Conservation (phyloP, 768 basidiomycete species). For the Trametopsis cervina region DNA sequence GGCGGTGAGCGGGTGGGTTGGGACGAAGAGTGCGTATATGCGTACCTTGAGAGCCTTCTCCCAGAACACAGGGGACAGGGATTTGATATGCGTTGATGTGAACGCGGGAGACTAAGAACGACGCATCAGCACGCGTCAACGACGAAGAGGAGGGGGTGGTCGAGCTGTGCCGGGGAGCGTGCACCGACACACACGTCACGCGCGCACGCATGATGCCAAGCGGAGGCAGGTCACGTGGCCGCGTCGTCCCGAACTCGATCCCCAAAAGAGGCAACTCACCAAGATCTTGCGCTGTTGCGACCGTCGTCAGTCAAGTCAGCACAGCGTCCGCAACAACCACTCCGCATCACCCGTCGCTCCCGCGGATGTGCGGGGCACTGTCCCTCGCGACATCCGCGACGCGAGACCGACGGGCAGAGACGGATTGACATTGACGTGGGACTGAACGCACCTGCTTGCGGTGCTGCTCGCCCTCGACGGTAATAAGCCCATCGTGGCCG, state of each 20-base stretch:
- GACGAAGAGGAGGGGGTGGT: not conserved
- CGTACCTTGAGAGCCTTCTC: constrained; percentile 47
- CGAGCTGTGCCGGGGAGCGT: too few relatives aligned
- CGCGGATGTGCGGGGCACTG: too few relatives aligned
- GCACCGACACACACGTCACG: too few relatives aligned
- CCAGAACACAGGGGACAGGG: constrained; percentile 50
- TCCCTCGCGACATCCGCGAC: too few relatives aligned
- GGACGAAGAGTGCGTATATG: too few relatives aligned
- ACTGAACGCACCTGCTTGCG: constrained; percentile 37
- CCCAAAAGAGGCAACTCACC: constrained; percentile 27
- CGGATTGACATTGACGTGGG: too few relatives aligned
- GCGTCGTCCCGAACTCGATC: too few relatives aligned
- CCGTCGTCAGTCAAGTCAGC: not conserved
- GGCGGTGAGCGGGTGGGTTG: not conserved
- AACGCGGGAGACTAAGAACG: constrained; percentile 37
- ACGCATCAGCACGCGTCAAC: not conserved
- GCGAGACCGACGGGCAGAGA: too few relatives aligned
- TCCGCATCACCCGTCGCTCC: too few relatives aligned
- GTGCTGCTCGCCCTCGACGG: constrained; percentile 50
- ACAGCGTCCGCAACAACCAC: not conserved
- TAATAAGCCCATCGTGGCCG: constrained; percentile 42
- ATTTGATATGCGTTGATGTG: constrained; percentile 40
- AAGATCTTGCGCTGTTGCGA: constrained; percentile 39
- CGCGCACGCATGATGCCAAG: too few relatives aligned
- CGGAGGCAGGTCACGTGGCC: too few relatives aligned